Percentiles rank a stretch among this genome's conserved stretches.
Evolutionary conservation across 2,329 filamentous ascomycete species (phyloP).

Genomic region (Sporothrix euskadiensis): DNA sequence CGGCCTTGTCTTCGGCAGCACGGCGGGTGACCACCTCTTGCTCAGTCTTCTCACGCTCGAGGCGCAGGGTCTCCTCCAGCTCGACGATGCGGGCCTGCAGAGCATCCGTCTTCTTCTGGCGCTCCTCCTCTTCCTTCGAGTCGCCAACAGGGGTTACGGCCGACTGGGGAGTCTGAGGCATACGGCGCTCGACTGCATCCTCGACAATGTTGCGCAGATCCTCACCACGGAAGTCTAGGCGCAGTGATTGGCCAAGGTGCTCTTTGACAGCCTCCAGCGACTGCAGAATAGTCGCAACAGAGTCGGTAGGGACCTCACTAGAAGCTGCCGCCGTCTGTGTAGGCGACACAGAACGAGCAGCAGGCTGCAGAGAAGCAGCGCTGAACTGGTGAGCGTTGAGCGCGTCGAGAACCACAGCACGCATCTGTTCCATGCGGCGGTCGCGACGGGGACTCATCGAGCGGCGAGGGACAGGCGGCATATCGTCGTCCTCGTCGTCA

Average conservation of each 20-base stretch:
- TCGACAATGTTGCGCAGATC: slow-evolving; percentile 65
- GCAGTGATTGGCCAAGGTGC: slow-evolving; percentile 50
- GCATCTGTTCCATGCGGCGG: slow-evolving; percentile 80
- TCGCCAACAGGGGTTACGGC: slow-evolving; percentile 37
- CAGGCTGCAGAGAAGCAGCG: slow-evolving; percentile 11
- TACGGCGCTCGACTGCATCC: slow-evolving; percentile 59
- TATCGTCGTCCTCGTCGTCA: slow-evolving; percentile 85
- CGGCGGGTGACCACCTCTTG: slow-evolving; percentile 52
- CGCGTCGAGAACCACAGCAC: slow-evolving; percentile 70
- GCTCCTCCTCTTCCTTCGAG: slow-evolving; percentile 48
- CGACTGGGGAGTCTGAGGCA: slow-evolving; percentile 51
- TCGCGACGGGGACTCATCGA: slow-evolving; percentile 78
- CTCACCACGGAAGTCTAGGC: slow-evolving; percentile 49
- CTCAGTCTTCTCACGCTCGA: slow-evolving; percentile 51
- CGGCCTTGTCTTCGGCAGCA: slow-evolving; percentile 54
- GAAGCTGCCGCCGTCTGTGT: neutral
- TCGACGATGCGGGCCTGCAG: slow-evolving; percentile 61
- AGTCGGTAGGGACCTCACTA: slow-evolving; percentile 37
- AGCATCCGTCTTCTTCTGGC: slow-evolving; percentile 56
- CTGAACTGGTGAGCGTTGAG: slow-evolving; percentile 57
- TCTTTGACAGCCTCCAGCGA: slow-evolving; percentile 65
- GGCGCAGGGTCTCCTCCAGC: slow-evolving; percentile 58
- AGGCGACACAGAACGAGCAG: neutral
- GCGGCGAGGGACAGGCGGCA: slow-evolving; percentile 58
- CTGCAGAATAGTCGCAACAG: slow-evolving; percentile 59